Percentiles rank a stretch among this genome's conserved stretches.
Conservation (phyloP, 2,329 filamentous ascomycete genomes). For the Pezicula radicicola region DNA sequence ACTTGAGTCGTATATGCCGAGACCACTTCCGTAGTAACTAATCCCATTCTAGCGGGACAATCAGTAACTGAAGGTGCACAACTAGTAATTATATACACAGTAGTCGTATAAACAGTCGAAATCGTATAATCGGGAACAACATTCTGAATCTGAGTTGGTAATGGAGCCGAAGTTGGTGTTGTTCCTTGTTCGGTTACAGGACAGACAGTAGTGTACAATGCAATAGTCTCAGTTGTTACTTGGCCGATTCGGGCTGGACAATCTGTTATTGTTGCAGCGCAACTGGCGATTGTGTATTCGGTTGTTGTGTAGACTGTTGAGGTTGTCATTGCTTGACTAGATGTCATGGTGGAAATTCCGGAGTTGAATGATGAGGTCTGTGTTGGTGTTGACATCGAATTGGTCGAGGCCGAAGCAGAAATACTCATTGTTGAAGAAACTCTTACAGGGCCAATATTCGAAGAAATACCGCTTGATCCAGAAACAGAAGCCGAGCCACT, state of each 20-base stretch:
- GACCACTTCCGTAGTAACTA: conserved; percentile 19
- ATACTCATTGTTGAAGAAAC: too few relatives aligned
- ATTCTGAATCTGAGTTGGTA: background rate
- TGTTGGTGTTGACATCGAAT: background rate
- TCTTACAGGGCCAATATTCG: too few relatives aligned
- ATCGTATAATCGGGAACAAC: background rate
- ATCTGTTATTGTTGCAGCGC: conserved; percentile 1
- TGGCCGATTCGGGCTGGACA: conserved; percentile 10
- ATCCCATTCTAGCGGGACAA: conserved; percentile 13
- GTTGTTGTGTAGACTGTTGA: conserved; percentile 2
- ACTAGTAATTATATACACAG: conserved; percentile 4
- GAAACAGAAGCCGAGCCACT: too few relatives aligned
- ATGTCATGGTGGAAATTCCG: too few relatives aligned
- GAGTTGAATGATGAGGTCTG: background rate
- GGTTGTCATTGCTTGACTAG: background rate
- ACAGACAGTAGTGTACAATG: conserved; percentile 28
- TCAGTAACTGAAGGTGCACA: conserved; percentile 19
- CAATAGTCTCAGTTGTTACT: conserved; percentile 26
- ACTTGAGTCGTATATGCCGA: conserved; percentile 28
- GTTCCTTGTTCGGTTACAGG: conserved; percentile 17
- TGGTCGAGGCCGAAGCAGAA: background rate
- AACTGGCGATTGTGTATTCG: conserved; percentile 2
- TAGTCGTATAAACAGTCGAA: conserved; percentile 10
- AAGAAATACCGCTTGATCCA: too few relatives aligned
- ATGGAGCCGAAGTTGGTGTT: background rate